Evolutionary conservation across 495 filamentous ascomycete species (phyloP).

Genomic region (Podospora fimiseda): DNA sequence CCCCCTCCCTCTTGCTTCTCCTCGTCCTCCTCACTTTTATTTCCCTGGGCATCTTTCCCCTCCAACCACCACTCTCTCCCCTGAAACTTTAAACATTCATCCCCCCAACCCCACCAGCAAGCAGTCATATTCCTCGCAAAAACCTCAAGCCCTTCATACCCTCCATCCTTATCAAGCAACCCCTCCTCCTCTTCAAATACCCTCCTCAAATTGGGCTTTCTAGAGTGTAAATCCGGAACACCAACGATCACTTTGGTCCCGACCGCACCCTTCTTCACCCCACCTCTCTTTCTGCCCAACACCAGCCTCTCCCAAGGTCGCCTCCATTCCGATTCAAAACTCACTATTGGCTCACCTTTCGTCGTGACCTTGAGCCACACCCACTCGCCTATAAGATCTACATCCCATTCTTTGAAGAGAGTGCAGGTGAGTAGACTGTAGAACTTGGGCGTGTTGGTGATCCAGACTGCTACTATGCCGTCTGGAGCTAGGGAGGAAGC

Average conservation of each 20-base stretch:
- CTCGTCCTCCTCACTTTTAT: not conserved
- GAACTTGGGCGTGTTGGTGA: constrained; percentile 69
- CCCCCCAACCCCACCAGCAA: constrained; percentile 86
- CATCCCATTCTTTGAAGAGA: constrained; percentile 56
- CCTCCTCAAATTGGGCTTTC: constrained; percentile 61
- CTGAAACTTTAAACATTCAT: constrained; percentile 81
- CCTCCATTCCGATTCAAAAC: constrained; percentile 64
- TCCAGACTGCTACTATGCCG: constrained; percentile 72
- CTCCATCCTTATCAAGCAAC: constrained; percentile 33
- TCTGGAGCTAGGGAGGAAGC: constrained; percentile 46
- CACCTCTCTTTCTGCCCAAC: constrained; percentile 48
- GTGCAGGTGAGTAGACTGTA: constrained; percentile 48
- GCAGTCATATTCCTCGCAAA: constrained; percentile 82
- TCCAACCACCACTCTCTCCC: constrained; percentile 57
- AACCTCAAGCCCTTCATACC: constrained; percentile 69
- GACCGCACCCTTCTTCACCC: constrained; percentile 1
- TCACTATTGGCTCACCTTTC: constrained; percentile 60
- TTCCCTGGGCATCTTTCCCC: not conserved
- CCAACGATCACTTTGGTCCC: constrained; percentile 53
- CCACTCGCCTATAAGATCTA: constrained; percentile 75
- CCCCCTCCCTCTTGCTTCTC: too few relatives aligned
- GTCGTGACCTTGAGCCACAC: constrained; percentile 81
- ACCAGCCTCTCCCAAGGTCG: constrained; percentile 85
- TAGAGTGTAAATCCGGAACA: constrained; percentile 86
- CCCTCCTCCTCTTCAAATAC: constrained; percentile 35